Percentiles rank a stretch among this genome's conserved stretches.
phyloP scores from a whole-genome alignment of 345 rosid species.

The Citropsis articulata region DNA sequence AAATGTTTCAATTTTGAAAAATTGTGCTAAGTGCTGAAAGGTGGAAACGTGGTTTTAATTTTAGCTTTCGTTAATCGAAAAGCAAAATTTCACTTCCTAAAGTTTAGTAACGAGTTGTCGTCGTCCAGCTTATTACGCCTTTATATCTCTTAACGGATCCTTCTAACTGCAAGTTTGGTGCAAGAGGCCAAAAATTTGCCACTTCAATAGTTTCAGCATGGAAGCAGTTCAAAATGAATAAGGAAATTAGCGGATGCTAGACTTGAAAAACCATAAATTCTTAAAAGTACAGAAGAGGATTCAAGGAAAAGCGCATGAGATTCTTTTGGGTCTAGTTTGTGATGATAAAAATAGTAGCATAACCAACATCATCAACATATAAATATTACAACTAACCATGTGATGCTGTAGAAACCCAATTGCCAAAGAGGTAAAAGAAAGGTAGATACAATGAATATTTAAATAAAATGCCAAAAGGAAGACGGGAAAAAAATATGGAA shows the following conservation, averaged over 20 bases:
- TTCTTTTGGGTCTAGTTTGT: not conserved
- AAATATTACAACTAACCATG: constrained; percentile 21
- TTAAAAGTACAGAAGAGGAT: no score
- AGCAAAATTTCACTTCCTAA: no score
- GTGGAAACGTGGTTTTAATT: not conserved
- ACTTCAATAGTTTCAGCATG: not conserved
- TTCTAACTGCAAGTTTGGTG: not conserved
- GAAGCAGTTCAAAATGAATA: not conserved
- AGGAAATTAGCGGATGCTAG: not conserved
- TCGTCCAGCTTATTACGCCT: no score
- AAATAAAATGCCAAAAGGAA: constrained; percentile 7
- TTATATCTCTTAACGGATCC: no score
- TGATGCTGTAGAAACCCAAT: constrained; percentile 31
- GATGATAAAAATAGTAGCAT: not conserved
- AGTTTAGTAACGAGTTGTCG: not conserved
- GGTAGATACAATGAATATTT: constrained; percentile 32
- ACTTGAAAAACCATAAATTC: not conserved
- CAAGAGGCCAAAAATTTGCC: not conserved
- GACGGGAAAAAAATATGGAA: not conserved
- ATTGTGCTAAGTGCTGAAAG: not conserved
- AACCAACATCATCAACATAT: constrained; percentile 5
- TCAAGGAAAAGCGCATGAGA: not conserved
- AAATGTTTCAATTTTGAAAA: not conserved
- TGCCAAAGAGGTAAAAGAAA: constrained; percentile 9
- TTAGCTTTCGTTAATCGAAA: not conserved